Evolutionary conservation across 805 yeast genomes (phyloP), one percentile per base, ranked within the genome.

Genomic region (Myxozyma melibiosi): DNA sequence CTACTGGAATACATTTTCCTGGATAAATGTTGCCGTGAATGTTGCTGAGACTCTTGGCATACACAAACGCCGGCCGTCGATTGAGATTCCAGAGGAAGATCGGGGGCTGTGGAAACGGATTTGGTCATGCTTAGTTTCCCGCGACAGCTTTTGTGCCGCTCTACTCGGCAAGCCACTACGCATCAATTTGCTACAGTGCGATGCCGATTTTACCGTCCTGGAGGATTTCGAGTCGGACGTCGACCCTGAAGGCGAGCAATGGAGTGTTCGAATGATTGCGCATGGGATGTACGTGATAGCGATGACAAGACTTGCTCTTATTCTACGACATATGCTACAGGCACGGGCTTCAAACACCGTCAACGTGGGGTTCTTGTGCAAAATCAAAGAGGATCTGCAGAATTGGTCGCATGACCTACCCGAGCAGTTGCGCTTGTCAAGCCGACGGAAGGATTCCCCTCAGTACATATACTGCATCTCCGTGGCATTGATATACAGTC

Each of bases 1-100:
- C 38, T 53, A 53, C 22, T 61, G 62, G 64, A 58, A 51, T n/a
- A 51, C 57, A 5, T 37, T 37, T 20, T 39, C 58, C 1, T 61
- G 64, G 64, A 33, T 61, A 13, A 43, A 40, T 20, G 41, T 52
- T 13, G 56, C 64, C 14, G 63, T 61, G 1, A 57, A 50, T 43
- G 46, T 56, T 22, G 62, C 61, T 13, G 65, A 61, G 46, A 37
- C 61, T 0, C 45, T 61, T 3, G 65, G 65, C 11, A 42, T 55
- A 9, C 61, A 57, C 25, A 35, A 48, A 13, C 20, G n/a, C 6
- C 31, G 16, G 1, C 27, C 52, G 3, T 37, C 47, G 14, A 30
- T 42, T 11, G 54, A 50, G 4, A 30, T 58, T 9, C 40, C 60
- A 8, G 52, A 30, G 5, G 49, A 54, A 16, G 62, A 54, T 16